Evolutionary conservation across 805 yeast genomes (phyloP), one percentile per base, ranked within the genome.

Genomic region (Saccharomycopsis javanensis): DNA sequence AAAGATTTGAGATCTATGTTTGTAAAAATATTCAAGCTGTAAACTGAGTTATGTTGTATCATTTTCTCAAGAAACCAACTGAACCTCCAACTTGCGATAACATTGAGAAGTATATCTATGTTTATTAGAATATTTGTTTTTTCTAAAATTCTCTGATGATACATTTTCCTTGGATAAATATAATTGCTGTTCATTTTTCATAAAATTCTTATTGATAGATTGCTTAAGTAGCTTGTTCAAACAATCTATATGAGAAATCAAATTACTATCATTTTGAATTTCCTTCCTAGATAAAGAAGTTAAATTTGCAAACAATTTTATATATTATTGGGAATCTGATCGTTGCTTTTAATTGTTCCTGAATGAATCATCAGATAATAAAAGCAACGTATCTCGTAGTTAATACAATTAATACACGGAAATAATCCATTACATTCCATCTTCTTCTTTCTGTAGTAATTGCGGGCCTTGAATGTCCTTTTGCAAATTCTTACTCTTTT

Each of bases 341-440:
- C 18, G 2, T 11, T 35, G 42, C 8, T 35, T 53, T 16, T 13
- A 35, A 27, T 2, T 34, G 33, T 5, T 28, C 10, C 2, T 37
- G 51, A 5, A 10, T n/a, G 27, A 55, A 58, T 28, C 46, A 45
- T 25, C 61, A 70, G 66, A 42, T 64, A 63, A 55, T 72, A 72
- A 0, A 72, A 62, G 62, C 83, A 79, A 1, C 53, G 53, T 2
- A 65, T 58, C 30, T 66, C 66, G 53, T 71, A 71, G 25, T 62
- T 66, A 10, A 62, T 18, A 56, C 81, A 77, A 57, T 75, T 78
- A 4, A 67, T 61, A 61, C 80, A 77, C 0, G 80, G 81, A 5
- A 60, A 60, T 25, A 66, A 67, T 2, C 81, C 81, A 57, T 76
- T 76, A 63, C 81, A 77, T 57, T 75, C 75, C 0, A 78, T 75